Percentiles rank a stretch among this genome's conserved stretches.
These are phyloP conservation scores for Lepiota subincarnata DNA, from an alignment of 768 basidiomycete genomes.

Conservation along the genomic window DNA sequence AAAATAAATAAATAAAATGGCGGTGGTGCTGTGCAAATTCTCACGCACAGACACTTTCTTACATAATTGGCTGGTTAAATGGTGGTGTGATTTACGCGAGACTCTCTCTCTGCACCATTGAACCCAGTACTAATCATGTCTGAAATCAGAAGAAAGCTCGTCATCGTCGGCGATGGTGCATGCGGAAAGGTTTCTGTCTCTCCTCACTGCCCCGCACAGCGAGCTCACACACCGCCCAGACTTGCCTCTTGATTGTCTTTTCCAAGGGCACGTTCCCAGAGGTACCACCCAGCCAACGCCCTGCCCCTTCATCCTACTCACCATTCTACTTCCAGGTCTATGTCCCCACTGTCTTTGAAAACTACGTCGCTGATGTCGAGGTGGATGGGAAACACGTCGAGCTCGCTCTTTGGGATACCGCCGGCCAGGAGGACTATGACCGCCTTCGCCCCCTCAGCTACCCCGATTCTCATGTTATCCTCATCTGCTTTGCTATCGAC, in stretches of 20 bases:
- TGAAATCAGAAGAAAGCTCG: slow-evolving; percentile 97
- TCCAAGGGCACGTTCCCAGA: slow-evolving; percentile 96
- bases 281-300: slow-evolving; percentile 39
- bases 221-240: slow-evolving; percentile 37
- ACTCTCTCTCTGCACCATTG: slow-evolving; percentile 6
- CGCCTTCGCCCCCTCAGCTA: slow-evolving; percentile 96
- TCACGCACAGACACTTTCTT: slow-evolving; percentile 14
- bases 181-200: slow-evolving; percentile 72
- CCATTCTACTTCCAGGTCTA: slow-evolving; percentile 65
- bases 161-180: slow-evolving; percentile 98
- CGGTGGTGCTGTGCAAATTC: background rate
- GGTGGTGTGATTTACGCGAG: slow-evolving; percentile 12
- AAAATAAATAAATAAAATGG: slow-evolving; percentile 3
- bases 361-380: slow-evolving; percentile 98
- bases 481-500: slow-evolving; percentile 98
- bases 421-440: slow-evolving; percentile 99
- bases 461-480: slow-evolving; percentile 99
- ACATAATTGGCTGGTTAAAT: slow-evolving; percentile 11
- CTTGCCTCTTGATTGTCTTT: slow-evolving; percentile 93
- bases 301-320: background rate
- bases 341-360: slow-evolving; percentile 99
- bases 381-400: slow-evolving; percentile 99
- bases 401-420: slow-evolving; percentile 99
- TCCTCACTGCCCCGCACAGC: slow-evolving; percentile 1
- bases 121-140: slow-evolving; percentile 54